Base-by-base conservation (phyloP, 2,329 filamentous ascomycete genomes). In the Huntiella decipiens region DNA sequence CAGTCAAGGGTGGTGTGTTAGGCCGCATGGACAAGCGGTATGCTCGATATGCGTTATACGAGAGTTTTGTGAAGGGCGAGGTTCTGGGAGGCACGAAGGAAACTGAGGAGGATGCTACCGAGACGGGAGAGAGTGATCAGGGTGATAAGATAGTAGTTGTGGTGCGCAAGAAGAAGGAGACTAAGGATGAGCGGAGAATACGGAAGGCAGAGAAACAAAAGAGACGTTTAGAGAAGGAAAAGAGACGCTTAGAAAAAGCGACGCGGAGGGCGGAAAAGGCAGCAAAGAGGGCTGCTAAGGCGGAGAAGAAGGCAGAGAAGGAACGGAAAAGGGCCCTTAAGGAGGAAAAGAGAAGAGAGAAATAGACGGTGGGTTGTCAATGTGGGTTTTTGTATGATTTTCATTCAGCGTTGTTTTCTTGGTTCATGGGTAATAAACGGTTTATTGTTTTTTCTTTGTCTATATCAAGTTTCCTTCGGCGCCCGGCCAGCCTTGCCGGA, bases 21-120 rank as follows among this genome's bases (percentile, higher is more conserved):
- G 70, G 76, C 54, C 67, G 68, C 52, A 66, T 78, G 47, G 68
- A 70, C 45, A 67, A 65, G 53, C 66, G 68, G 2, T 62, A 63
- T 38, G 62, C 61, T 15, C 73, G 70, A 53, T 76, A 77, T 61
- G 77, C 74, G 0, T 65, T 96, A 5, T 94, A 94, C 58, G 73
- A 78, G 6, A 79, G 77, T 43, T 96, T 98, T 58, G 84, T 96
- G 17, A 75, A 73, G 52, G 91, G 91, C 6, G 82, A 86, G 46
- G 66, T 76, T 16, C 66, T 96, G 47, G 67, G 74, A 36, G 86
- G 87, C 2, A 92, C 85, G 2, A 61, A 84, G 32, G 55, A 34
- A 16, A 15, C 33, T n/a, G n/a, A 43, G 13, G 34, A 12, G 28
- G 17, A 32, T 13, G 40, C 4, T n/a, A 43, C 34, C 34, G 40